Evolutionary conservation across 1,284 basidiomycete genomes (phyloP), one percentile per base, ranked within the genome.

Genomic region (Ceratobasidium papillatum): DNA sequence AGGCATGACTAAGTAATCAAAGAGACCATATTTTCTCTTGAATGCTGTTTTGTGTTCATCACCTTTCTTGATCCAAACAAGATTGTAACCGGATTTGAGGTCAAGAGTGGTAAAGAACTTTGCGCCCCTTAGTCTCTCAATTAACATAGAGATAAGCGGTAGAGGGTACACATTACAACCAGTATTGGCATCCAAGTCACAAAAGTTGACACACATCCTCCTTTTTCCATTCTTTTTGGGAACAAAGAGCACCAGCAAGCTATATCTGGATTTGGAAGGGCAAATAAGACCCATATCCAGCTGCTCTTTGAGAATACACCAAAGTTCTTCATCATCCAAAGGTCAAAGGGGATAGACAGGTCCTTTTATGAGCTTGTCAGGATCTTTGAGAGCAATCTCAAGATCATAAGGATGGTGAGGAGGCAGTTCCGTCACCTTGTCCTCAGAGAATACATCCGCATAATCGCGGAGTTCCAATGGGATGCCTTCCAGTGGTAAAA

Each of bases 21-120:
- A 74, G 14, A 74, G 54, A 19, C 75, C 66, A 45, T 51, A 61
- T 8, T 47, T 54, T 5, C 61, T 73, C n/a, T 68, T 58, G 41
- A 78, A 78, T 5, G 76, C 77, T 5, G 76, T 78, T 36, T 78
- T 61, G 19, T 68, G 76, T 58, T 78, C 71, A 71, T 76, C 32
- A 1, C 64, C 77, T 22, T 38, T 17, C 7, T 36, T 27, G 30
- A 78, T 69, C 9, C 56, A 8, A 22, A 78, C 43, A 19, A 78
- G 64, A n/a, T 78, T 78, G 61, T 76, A 78, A 8, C 75, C 68
- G 14, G 76, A 47, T 19, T 68, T 76, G 7, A 77, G 68, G 59
- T 78, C 76, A 1, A 78, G 62, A 38, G 77, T 78, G 9, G 68
- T 75, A 47, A 77, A 79, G 14, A 75, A 25, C 19, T 27, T 75